Conservation (phyloP, 495 filamentous ascomycete species). For the Aspergillus egyptiacus region DNA sequence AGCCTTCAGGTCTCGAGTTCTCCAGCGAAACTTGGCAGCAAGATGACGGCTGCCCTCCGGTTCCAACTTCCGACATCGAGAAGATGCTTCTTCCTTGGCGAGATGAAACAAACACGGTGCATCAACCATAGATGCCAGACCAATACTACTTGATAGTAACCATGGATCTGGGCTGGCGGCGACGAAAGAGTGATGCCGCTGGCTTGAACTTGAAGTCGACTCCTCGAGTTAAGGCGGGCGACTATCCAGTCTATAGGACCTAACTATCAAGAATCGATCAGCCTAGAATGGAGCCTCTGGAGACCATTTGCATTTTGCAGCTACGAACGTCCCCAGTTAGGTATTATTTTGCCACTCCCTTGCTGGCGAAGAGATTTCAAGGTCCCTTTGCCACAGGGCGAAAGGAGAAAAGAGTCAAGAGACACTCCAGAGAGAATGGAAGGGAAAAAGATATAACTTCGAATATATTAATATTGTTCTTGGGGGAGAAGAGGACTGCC, state of each 20-base stretch:
- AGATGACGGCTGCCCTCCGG: too few species aligned
- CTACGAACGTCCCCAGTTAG: too few species aligned
- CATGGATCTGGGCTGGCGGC: too few species aligned
- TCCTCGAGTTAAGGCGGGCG: neutral
- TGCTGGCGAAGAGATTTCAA: neutral
- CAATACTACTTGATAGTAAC: neutral
- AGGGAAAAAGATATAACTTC: too few species aligned
- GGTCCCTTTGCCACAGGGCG: neutral
- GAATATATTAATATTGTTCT: neutral
- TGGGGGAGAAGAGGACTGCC: too few species aligned
- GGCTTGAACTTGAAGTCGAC: neutral
- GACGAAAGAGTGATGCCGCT: neutral
- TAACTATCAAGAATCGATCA: neutral
- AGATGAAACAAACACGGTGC: neutral
- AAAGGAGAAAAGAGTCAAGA: neutral
- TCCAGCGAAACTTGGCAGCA: too few species aligned
- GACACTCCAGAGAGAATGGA: too few species aligned
- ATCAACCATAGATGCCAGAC: neutral
- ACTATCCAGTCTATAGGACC: neutral
- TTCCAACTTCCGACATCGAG: too few species aligned
- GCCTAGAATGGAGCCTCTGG: slow-evolving; percentile 4
- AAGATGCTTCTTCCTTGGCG: too few species aligned
- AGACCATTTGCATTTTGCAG: too few species aligned
- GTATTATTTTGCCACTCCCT: neutral
- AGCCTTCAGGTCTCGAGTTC: too few species aligned